Evolutionary conservation across 345 rosid species (phyloP).

Genomic region (Draba incana): DNA sequence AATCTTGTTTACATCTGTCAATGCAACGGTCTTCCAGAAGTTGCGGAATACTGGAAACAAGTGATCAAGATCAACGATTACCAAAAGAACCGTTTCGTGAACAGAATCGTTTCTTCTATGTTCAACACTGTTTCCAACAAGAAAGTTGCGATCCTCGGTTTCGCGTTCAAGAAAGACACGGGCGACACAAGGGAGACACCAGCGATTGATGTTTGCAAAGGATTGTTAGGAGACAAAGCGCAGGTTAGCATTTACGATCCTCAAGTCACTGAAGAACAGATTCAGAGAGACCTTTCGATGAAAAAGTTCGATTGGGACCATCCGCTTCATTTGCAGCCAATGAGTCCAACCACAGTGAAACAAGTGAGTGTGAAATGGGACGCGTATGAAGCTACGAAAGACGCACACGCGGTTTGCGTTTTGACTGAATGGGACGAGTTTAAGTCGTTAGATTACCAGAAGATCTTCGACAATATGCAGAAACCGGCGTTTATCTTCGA

Average conservation of each 20-base stretch:
- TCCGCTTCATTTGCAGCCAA: conserved; percentile 89
- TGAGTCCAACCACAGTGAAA: conserved; percentile 80
- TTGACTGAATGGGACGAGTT: conserved; percentile 95
- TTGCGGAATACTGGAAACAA: conserved; percentile 93
- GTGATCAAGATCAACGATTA: conserved; percentile 94
- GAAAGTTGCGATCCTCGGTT: conserved; percentile 81
- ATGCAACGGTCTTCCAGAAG: conserved; percentile 92
- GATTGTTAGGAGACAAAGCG: conserved; percentile 91
- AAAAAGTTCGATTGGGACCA: conserved; percentile 97
- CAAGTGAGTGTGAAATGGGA: conserved; percentile 80
- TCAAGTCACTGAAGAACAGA: conserved; percentile 86
- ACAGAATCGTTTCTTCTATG: conserved; percentile 85
- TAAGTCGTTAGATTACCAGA: conserved; percentile 77
- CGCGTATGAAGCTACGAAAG: conserved; percentile 84
- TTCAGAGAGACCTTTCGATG: conserved; percentile 88
- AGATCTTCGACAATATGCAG: conserved; percentile 85
- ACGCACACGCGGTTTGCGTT: conserved; percentile 81
- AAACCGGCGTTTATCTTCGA: conserved; percentile 90
- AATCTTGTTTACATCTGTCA: conserved; percentile 90
- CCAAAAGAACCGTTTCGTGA: conserved; percentile 85
- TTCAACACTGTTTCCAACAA: conserved; percentile 83
- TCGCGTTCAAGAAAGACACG: conserved; percentile 93
- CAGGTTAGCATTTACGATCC: conserved; percentile 80
- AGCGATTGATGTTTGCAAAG: conserved; percentile 91
- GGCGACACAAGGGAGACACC: conserved; percentile 95